Evolutionary conservation across 1,139 yeast genomes (phyloP), one percentile per base, ranked within the genome.

Genomic region (Yamadazyma sp.): DNA sequence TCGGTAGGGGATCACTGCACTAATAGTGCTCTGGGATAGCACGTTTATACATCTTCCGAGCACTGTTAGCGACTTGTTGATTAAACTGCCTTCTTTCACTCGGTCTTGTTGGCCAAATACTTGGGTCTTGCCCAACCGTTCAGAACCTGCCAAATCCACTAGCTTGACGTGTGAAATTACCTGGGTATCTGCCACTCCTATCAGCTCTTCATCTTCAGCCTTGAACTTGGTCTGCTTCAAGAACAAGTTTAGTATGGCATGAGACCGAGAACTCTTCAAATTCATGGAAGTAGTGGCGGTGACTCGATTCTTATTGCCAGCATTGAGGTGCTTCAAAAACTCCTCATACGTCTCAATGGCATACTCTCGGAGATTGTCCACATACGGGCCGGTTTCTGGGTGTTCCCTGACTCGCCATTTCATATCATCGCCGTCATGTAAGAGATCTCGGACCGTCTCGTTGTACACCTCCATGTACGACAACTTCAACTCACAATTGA

Each of bases 81-180:
- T 86, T 44, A 80, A 77, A 4, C 80, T 70, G 1, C 95, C 95
- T 56, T 86, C 95, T 46, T 80, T 74, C 38, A 84, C 68, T 35
- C 94, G 64, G 10, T 74, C 76, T 17, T 60, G 63, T 36, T 67
- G 73, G 2, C 86, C 88, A 17, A 73, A 76, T 1, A 84, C 73
- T 20, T 86, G 86, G 0, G 87, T 78, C 14, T 81, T 71, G 14
- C 66, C 57, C 6, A 83, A 77, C 41, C 92, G 65, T 54, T 86
- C 95, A 0, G 90, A 82, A 0, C 95, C 95, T 0, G 95, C 95
- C 49, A 86, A 64, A 61, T 86, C 95, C 1, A 86, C 92, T 23
- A 86, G 66, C 43, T 86, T 73, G 29, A 86, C 68, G 44, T 78
- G 76, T 1, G 92, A 82, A 2, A 67, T 51, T 50, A 68, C 61